phyloP scores from a whole-genome alignment of 2,329 filamentous ascomycete genomes.

The Madurella mycetomatis region DNA sequence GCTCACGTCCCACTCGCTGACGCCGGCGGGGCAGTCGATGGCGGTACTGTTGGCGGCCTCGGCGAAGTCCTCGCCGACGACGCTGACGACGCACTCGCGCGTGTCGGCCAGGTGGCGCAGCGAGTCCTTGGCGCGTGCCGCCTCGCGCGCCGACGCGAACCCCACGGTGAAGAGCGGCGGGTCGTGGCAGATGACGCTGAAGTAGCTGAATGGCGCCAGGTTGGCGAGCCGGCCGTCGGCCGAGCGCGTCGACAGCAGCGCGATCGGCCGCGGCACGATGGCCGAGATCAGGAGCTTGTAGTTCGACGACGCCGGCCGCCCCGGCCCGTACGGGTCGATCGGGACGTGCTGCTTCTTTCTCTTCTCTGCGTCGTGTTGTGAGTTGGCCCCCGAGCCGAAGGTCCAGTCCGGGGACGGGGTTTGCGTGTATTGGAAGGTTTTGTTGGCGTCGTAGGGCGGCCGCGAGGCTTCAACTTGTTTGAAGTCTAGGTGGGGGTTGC shows the following conservation, averaged over 20 bases:
- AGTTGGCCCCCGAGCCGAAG: conserved; percentile 62
- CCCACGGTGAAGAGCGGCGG: conserved; percentile 74
- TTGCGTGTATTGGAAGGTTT: conserved; percentile 54
- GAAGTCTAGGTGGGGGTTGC: conserved; percentile 72
- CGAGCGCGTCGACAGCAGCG: conserved; percentile 53
- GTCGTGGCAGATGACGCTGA: conserved; percentile 78
- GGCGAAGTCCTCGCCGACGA: conserved; percentile 77
- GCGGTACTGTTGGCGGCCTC: conserved; percentile 83
- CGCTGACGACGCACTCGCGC: conserved; percentile 78
- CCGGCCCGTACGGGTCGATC: conserved; percentile 75
- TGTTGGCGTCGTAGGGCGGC: conserved; percentile 51
- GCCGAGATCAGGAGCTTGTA: conserved; percentile 89
- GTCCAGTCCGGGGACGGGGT: conserved; percentile 63
- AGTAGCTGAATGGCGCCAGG: conserved; percentile 84
- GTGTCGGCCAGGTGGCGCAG: conserved; percentile 68
- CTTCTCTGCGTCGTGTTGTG: conserved; percentile 23
- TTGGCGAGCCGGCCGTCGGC: conserved; percentile 64
- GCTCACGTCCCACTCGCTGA: conserved; percentile 73
- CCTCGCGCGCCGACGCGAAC: conserved; percentile 39
- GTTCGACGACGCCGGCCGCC: conserved; percentile 65
- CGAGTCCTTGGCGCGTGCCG: conserved; percentile 67
- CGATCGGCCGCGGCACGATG: conserved; percentile 78
- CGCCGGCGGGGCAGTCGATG: conserved; percentile 72
- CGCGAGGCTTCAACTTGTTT: conserved; percentile 64
- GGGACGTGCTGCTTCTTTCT: conserved; percentile 56